phyloP scores from a whole-genome alignment of 441 rosid species.

The Bocquillonia castaneifolia region DNA sequence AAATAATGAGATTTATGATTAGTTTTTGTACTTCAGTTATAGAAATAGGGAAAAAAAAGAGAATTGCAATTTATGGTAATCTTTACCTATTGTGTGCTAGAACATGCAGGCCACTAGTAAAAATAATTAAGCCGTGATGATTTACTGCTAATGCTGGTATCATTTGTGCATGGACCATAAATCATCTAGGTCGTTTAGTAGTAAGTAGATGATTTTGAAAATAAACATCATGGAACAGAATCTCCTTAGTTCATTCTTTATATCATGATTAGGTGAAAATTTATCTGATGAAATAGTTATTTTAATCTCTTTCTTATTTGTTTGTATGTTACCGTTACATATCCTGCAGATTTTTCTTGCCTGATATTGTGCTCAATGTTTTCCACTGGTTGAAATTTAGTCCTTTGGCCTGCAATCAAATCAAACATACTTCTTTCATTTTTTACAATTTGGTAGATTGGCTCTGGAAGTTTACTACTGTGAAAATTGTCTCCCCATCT shows the following conservation, averaged over 20 bases:
- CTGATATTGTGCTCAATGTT: background rate
- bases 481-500: background rate
- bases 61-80: background rate
- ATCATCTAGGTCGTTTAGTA: background rate
- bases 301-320: background rate
- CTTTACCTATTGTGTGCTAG: background rate
- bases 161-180: background rate
- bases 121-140: background rate
- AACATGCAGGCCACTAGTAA: background rate
- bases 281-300: background rate
- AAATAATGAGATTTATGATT: background rate
- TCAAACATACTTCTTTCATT: background rate
- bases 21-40: background rate
- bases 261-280: background rate
- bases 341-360: background rate
- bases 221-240: background rate
- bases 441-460: slow-evolving; percentile 2
- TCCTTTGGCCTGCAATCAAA: background rate
- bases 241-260: background rate
- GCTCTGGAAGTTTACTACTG: background rate
- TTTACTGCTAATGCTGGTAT: background rate
- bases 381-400: background rate
- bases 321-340: background rate
- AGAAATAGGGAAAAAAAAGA: no score
- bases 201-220: background rate